Evolutionary conservation across 1,139 yeast genomes (phyloP).

Genomic region (Waltiozyma sp.): DNA sequence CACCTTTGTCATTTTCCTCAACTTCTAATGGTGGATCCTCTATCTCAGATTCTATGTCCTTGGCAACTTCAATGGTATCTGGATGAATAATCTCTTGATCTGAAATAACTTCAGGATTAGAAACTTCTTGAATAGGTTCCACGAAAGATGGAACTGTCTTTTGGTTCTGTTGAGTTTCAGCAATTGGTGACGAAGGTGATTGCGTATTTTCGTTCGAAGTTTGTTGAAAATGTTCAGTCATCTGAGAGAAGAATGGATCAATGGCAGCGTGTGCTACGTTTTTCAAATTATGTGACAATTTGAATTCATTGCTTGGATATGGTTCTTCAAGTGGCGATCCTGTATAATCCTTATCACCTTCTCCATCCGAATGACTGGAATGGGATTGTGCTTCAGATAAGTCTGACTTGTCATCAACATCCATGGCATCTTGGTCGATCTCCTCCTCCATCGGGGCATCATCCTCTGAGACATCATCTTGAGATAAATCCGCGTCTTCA

Average conservation of each 20-base stretch:
- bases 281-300: neutral
- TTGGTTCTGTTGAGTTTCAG: neutral
- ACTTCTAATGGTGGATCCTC: neutral
- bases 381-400: neutral
- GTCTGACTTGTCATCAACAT: neutral
- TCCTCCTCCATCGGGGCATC: neutral
- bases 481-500: neutral
- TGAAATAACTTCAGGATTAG: neutral
- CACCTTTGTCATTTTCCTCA: neutral
- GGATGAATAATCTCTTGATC: neutral
- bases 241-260: neutral
- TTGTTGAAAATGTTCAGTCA: neutral
- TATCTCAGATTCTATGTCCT: neutral
- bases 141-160: neutral
- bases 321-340: too few relatives aligned
- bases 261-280: neutral
- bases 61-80: neutral
- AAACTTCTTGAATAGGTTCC: slow-evolving; percentile 3
- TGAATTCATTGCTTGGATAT: neutral
- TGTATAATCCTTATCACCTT: neutral
- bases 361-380: neutral
- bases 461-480: too few relatives aligned
- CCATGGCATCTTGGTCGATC: neutral
- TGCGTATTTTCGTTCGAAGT: neutral
- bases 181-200: neutral